Conservation (phyloP, 805 yeast species). For the Yamadazyma olivae region DNA sequence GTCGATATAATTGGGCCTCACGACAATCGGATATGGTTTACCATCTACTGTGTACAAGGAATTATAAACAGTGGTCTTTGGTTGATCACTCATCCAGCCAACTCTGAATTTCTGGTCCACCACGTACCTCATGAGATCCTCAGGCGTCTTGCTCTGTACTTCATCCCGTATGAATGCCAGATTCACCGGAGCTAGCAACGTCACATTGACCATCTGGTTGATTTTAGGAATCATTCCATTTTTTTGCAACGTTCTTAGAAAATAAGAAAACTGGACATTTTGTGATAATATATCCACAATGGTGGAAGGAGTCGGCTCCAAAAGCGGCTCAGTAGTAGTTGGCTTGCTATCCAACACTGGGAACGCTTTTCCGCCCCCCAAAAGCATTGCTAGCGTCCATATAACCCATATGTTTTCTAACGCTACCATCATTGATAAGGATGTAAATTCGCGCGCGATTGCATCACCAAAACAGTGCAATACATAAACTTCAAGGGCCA, state of each 20-base stretch:
- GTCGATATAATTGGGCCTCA: slow-evolving; percentile 24
- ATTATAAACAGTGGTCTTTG: slow-evolving; percentile 23
- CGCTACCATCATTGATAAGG: neutral
- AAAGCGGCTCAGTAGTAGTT: slow-evolving; percentile 1
- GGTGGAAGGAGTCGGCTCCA: slow-evolving; percentile 33
- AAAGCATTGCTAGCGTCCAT: neutral
- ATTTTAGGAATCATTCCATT: slow-evolving; percentile 60
- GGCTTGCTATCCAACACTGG: neutral
- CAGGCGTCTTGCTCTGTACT: slow-evolving; percentile 1
- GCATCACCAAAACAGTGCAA: neutral
- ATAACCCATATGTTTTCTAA: no score
- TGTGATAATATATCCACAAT: slow-evolving; percentile 69
- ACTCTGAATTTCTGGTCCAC: slow-evolving; percentile 31
- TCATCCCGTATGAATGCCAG: slow-evolving; percentile 54
- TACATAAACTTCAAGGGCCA: no score
- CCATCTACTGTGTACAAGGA: slow-evolving; percentile 22
- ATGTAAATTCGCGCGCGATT: neutral
- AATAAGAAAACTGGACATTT: slow-evolving; percentile 63
- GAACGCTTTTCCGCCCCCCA: neutral
- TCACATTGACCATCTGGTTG: slow-evolving; percentile 58
- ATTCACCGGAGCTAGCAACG: slow-evolving; percentile 79
- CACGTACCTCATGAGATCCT: slow-evolving; percentile 27
- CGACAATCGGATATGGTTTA: slow-evolving; percentile 18
- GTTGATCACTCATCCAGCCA: slow-evolving; percentile 21
- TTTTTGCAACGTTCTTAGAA: slow-evolving; percentile 58